Evolutionary conservation across 331 rosid genomes (phyloP), one percentile per base, ranked within the genome.

Genomic region (Stylosanthes scabra): DNA sequence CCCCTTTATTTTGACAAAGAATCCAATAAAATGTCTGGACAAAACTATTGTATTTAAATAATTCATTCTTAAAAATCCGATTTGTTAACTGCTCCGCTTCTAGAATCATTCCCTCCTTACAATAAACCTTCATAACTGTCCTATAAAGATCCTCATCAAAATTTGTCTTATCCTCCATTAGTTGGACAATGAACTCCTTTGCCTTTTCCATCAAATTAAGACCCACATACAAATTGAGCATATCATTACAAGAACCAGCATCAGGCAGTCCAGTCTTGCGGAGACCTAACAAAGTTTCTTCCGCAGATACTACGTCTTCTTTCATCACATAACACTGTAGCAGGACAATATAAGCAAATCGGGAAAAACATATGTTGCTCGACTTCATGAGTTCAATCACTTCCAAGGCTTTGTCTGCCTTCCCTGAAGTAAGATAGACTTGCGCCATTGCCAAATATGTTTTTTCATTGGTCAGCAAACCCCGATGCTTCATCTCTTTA

Each of bases 381-480:
- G 90, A 85, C 85, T 88, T 89, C 97, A 94, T 89, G 72, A 85
- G 81, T 51, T 90, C 88, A 45, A 94, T 81, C 67, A 83, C 80
- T 61, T 91, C 83, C 39, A 87, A 76, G 39, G 95, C 96, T 76
- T 85, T 86, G 46, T 82, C 91, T 8, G 71, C 86, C 66, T 89
- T 82, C 81, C 96, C 91, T 45, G 97, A 80, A 66, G 59, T 74
- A 73, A 94, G 95, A 81, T 86, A 91, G 63, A 94, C 99, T 85
- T 91, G 99, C 45, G 97, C 87, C 97, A 94, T 94, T 63, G 99
- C 89, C 77, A 94, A 87, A 72, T 86, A 88, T 3, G 97, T 94
- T 82, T 94, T 94, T 71, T 91, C 95, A 80, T 83, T 86, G 56
- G 87, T 89, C 59, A 94, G 97, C 63, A 88, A 70, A 69, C 95